A percentile compares a stretch with the other conserved stretches of the same genome.
phyloP scores from a whole-genome alignment of 495 filamentous ascomycete genomes.

The Podospora bellae-mahoneyi region DNA sequence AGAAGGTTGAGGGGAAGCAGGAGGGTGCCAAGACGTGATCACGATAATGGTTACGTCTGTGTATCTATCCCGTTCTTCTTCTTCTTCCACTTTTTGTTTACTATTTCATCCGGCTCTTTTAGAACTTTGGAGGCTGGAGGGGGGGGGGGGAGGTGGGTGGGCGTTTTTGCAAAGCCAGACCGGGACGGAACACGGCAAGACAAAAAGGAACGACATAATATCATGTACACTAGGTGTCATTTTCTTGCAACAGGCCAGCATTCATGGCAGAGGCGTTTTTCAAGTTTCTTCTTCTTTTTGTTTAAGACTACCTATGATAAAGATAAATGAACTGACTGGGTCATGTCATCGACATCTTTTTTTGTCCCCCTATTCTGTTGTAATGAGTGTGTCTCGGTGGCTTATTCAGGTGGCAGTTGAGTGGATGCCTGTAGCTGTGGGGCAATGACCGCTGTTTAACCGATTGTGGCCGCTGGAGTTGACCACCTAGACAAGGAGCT shows the following conservation, averaged over 20 bases:
- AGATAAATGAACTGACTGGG: slow-evolving; percentile 15
- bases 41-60: not conserved
- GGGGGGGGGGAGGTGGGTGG: slow-evolving; percentile 4
- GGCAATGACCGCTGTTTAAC: slow-evolving; percentile 9
- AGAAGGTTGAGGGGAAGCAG: slow-evolving; percentile 16
- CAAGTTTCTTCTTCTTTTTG: not conserved
- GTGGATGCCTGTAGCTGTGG: not conserved
- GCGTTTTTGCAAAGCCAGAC: slow-evolving; percentile 11
- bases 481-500: not conserved
- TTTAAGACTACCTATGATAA: slow-evolving; percentile 4
- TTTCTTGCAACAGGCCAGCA: slow-evolving; percentile 9
- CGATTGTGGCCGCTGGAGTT: slow-evolving; percentile 5
- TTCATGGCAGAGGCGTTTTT: slow-evolving; percentile 29
- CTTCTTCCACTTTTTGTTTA: slow-evolving; percentile 5
- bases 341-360: slow-evolving; percentile 15
- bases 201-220: slow-evolving; percentile 19
- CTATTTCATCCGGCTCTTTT: slow-evolving; percentile 1
- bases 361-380: not conserved
- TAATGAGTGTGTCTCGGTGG: not conserved
- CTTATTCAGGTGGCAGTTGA: slow-evolving; percentile 7
- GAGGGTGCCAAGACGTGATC: slow-evolving; percentile 11
- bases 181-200: slow-evolving; percentile 20
- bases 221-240: slow-evolving; percentile 5
- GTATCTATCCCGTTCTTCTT: not conserved
- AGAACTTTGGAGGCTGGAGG: not conserved